Percentiles rank a stretch among this genome's conserved stretches.
Evolutionary conservation across 495 filamentous ascomycete species (phyloP).

Genomic region (Mytilinidion resinicola): DNA sequence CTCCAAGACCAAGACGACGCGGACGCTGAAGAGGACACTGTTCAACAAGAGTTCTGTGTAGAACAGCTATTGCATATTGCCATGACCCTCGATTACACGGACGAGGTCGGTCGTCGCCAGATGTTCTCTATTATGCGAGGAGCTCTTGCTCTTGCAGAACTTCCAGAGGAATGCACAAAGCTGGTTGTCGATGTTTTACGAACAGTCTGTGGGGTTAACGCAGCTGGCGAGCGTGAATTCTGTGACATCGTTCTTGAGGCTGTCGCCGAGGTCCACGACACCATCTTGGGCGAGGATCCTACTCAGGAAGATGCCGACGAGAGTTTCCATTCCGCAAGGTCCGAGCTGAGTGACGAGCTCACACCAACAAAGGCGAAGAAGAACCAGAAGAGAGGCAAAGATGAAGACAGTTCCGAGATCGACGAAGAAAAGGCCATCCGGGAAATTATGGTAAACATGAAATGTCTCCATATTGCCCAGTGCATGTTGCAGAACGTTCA

Average conservation of each 20-base stretch:
- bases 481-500: slow-evolving; percentile 93
- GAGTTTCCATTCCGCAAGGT: slow-evolving; percentile 71
- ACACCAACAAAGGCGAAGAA: slow-evolving; percentile 46
- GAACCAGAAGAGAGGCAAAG: slow-evolving; percentile 23
- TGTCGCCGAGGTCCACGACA: slow-evolving; percentile 92
- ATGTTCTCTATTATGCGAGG: slow-evolving; percentile 89
- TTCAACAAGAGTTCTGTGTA: slow-evolving; percentile 87
- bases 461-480: slow-evolving; percentile 93
- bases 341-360: slow-evolving; percentile 61
- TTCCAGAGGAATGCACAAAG: slow-evolving; percentile 88
- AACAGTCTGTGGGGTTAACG: slow-evolving; percentile 68
- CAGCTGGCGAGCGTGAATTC: slow-evolving; percentile 83
- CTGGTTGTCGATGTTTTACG: slow-evolving; percentile 78
- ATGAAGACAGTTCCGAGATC: slow-evolving; percentile 52
- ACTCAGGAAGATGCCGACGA: slow-evolving; percentile 47
- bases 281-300: slow-evolving; percentile 51
- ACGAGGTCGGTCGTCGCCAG: slow-evolving; percentile 88
- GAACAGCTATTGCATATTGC: slow-evolving; percentile 93
- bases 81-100: slow-evolving; percentile 75
- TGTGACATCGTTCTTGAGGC: slow-evolving; percentile 88
- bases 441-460: slow-evolving; percentile 95
- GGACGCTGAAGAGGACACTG: slow-evolving; percentile 73
- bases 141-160: slow-evolving; percentile 72
- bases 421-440: slow-evolving; percentile 73
- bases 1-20: slow-evolving; percentile 53